These are phyloP conservation scores for Boechera retrofracta DNA, from an alignment of 345 rosid species.

Conservation along the genomic window DNA sequence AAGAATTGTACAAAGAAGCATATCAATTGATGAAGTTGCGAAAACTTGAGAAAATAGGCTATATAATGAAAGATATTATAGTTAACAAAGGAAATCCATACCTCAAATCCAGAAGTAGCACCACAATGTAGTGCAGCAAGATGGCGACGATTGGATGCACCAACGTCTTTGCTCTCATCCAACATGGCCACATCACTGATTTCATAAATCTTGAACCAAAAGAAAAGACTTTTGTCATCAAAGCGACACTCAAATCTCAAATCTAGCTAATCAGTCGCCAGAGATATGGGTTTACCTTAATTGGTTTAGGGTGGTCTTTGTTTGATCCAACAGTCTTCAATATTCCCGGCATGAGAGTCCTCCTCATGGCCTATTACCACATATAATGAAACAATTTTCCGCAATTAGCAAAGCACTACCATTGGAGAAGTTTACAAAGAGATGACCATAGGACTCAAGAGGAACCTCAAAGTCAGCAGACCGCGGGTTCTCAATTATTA, in stretches of 20 bases:
- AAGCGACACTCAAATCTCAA: neutral
- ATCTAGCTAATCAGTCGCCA: neutral
- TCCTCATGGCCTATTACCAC: slow-evolving; percentile 66
- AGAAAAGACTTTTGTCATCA: neutral
- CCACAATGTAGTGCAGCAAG: slow-evolving; percentile 88
- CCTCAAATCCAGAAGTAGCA: slow-evolving; percentile 97
- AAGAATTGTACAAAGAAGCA: neutral
- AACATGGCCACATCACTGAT: slow-evolving; percentile 70
- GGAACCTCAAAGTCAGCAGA: slow-evolving; percentile 95
- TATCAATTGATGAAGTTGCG: neutral
- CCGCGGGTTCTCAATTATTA: slow-evolving; percentile 78
- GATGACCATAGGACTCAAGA: neutral
- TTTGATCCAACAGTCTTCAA: slow-evolving; percentile 83
- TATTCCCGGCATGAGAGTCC: slow-evolving; percentile 89
- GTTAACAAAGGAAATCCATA: slow-evolving; percentile 35
- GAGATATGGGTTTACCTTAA: slow-evolving; percentile 59
- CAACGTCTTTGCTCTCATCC: slow-evolving; percentile 79
- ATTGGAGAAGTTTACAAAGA: neutral
- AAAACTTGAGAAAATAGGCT: neutral
- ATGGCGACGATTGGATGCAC: slow-evolving; percentile 74
- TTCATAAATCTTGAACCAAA: slow-evolving; percentile 70
- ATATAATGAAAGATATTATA: neutral
- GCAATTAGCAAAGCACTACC: slow-evolving; percentile 3
- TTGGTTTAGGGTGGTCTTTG: slow-evolving; percentile 94
- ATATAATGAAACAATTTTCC: neutral